Percentiles rank a stretch among this genome's conserved stretches.
Evolutionary conservation across 352 stramenopile species (phyloP).

Genomic region (Globisporangium ultimum): DNA sequence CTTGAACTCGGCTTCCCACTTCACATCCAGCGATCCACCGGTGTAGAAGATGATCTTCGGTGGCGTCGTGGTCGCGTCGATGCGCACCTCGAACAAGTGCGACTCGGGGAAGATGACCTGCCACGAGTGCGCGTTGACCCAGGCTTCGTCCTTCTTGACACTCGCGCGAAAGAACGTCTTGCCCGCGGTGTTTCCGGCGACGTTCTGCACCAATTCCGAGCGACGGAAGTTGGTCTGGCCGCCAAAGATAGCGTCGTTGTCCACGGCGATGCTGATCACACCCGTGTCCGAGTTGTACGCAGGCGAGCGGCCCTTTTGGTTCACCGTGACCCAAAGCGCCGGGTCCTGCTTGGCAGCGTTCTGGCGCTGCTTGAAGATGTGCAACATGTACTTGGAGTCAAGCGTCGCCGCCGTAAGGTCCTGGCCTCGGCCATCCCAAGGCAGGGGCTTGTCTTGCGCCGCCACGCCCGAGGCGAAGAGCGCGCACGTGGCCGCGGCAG

Average conservation of each 20-base stretch:
- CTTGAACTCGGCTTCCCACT: constrained; percentile 52
- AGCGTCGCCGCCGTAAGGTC: not conserved
- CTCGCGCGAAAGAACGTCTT: constrained; percentile 39
- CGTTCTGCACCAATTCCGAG: constrained; percentile 22
- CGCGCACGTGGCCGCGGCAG: constrained; percentile 11
- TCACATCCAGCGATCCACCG: constrained; percentile 35
- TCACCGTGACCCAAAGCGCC: constrained; percentile 28
- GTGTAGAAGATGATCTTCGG: constrained; percentile 57
- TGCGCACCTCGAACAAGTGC: constrained; percentile 56
- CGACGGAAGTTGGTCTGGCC: constrained; percentile 22
- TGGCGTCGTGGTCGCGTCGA: constrained; percentile 47
- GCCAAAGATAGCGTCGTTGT: constrained; percentile 25
- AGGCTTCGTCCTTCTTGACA: constrained; percentile 43
- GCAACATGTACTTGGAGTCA: too few relatives aligned
- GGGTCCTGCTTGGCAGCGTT: constrained; percentile 1
- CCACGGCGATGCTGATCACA: constrained; percentile 27
- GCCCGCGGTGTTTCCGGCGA: constrained; percentile 21
- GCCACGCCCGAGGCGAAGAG: constrained; percentile 4
- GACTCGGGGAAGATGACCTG: constrained; percentile 62
- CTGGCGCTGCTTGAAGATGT: too few relatives aligned
- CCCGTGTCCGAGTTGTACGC: constrained; percentile 30
- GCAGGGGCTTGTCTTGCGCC: not conserved
- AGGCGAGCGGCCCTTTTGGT: constrained; percentile 19
- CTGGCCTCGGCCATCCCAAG: not conserved
- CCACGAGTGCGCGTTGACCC: constrained; percentile 43